Base-by-base conservation (phyloP, 2,329 filamentous ascomycete genomes). In the Pseudogymnoascus pannorum region DNA sequence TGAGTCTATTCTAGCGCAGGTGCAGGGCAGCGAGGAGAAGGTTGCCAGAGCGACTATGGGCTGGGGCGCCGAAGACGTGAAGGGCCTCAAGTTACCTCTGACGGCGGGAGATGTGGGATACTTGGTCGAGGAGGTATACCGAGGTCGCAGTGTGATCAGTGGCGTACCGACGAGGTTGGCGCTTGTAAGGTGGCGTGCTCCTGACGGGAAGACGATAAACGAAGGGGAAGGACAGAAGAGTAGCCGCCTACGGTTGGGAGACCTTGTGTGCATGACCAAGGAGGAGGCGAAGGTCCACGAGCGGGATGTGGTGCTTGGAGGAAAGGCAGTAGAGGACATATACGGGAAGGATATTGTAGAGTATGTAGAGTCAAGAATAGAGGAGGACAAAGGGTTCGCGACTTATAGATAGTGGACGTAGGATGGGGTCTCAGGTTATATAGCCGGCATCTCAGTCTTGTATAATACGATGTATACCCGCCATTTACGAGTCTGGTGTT, bases 261-360 rank as follows among this genome's bases (percentile, higher is more conserved):
- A 96, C 51, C 72, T 97, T 63, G 92, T 96, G 0, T 89, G 89
- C 68, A 91, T 97, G 90, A 97, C 92, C 1, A 96, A 92, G 73
- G 92, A 97, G 64, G 92, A 97, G 74, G 90, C 89, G 2, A 76
- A 80, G 14, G 80, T 83, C 62, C 94, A 99, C 73, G 90, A 95
- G 72, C 89, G 86, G 72, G 79, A 91, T 70, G 81, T 97, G 1
- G 77, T 97, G 48, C 87, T 84, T 68, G 89, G 84, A 0, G 82
- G 80, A 1, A 89, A 87, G 75, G 75, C 72, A 7, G 78, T 84
- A 0, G 87, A 89, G 66, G 87, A 93, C 1, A 65, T 97, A 24
- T 99, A 97, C 71, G 85, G 87, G 68, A 70, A 74, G 14, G 82
- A 84, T 29, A 85, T 87, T 0, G 76, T 96, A 58, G 79, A 83